Evolutionary conservation across 2,329 filamentous ascomycete species (phyloP).

Genomic region (Uncinocarpus reesii): DNA sequence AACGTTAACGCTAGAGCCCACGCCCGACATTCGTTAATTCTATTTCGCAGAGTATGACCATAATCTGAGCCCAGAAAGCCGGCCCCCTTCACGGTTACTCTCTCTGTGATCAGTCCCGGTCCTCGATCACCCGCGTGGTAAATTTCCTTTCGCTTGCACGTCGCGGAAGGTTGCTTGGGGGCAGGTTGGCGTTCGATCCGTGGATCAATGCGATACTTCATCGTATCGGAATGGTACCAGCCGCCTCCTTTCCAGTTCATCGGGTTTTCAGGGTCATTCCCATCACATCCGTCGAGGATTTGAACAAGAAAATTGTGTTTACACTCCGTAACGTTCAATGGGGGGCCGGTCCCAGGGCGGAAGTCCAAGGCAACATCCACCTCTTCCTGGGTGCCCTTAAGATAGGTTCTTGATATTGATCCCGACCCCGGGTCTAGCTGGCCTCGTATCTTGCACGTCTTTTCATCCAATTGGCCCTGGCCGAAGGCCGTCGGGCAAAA

Average conservation of each 20-base stretch:
- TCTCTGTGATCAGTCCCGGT: not conserved
- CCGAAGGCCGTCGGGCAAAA: slow-evolving; percentile 1
- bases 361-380: slow-evolving; percentile 3
- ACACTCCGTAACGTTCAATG: slow-evolving; percentile 6
- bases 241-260: slow-evolving; percentile 20
- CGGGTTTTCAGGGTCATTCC: slow-evolving; percentile 18
- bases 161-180: slow-evolving; percentile 2
- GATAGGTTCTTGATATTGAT: not conserved
- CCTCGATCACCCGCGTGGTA: not conserved
- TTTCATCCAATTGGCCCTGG: not conserved
- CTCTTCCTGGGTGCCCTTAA: not conserved
- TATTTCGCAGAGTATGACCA: too few relatives aligned
- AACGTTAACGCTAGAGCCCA: too few relatives aligned
- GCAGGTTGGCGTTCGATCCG: not conserved
- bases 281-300: slow-evolving; percentile 18
- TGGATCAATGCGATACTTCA: slow-evolving; percentile 14
- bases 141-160: too few relatives aligned
- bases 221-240: slow-evolving; percentile 2
- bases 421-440: not conserved
- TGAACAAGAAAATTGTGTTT: not conserved
- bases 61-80: too few relatives aligned
- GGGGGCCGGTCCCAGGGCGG: not conserved
- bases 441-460: not conserved
- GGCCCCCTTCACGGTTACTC: too few relatives aligned
- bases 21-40: too few relatives aligned